phyloP scores from a whole-genome alignment of 345 rosid species.

The Psidium guajava region DNA sequence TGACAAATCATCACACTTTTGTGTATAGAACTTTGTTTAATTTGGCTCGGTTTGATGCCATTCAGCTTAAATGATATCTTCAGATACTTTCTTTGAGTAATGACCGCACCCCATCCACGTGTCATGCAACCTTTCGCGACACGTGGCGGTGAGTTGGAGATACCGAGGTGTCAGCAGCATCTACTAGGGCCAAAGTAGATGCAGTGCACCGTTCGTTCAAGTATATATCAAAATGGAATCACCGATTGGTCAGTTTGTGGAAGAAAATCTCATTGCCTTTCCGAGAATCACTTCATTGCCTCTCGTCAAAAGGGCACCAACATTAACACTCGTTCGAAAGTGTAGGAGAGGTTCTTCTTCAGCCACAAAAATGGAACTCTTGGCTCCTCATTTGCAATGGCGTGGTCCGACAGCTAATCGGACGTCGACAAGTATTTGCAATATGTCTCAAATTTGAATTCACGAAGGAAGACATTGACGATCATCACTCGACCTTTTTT shows the following conservation, averaged over 20 bases:
- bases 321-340: not conserved
- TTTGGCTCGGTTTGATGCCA: fast-evolving
- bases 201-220: not conserved
- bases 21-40: fast-evolving
- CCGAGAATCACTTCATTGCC: not conserved
- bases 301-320: not conserved
- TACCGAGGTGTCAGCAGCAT: not conserved
- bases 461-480: not conserved
- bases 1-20: not conserved
- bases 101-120: not conserved
- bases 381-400: not conserved
- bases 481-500: fast-evolving
- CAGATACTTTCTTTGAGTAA: not conserved
- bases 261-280: not conserved
- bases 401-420: not conserved
- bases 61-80: not conserved
- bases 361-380: not conserved
- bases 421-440: not conserved
- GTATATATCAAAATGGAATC: not conserved
- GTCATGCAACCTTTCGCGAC: not conserved
- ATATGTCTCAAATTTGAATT: not conserved
- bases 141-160: not conserved
- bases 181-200: not conserved
- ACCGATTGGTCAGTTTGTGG: not conserved
- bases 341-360: not conserved